phyloP scores from a whole-genome alignment of 1,284 basidiomycete species.

The Vanrija sp. region DNA sequence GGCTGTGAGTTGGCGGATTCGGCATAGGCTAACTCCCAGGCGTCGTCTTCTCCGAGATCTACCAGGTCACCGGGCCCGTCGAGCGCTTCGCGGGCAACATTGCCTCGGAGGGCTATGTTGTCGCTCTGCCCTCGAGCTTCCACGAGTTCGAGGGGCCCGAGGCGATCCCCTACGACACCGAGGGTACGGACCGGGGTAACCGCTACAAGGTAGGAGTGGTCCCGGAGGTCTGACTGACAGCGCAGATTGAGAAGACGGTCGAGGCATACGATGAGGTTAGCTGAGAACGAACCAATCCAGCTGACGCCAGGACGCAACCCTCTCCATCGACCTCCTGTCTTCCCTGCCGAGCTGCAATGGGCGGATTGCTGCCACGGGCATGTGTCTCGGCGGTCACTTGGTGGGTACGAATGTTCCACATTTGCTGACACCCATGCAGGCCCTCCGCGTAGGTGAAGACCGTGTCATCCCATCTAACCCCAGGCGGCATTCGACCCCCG shows the following conservation, averaged over 20 bases:
- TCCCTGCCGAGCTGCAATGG: conserved; percentile 80
- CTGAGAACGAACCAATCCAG: not conserved
- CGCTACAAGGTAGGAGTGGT: conserved; percentile 67
- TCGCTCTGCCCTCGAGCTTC: conserved; percentile 53
- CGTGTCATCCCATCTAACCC: not conserved
- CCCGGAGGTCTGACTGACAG: conserved; percentile 1
- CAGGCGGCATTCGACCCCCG: conserved; percentile 81
- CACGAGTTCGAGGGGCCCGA: conserved; percentile 88
- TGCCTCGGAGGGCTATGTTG: conserved; percentile 65
- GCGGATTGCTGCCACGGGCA: conserved; percentile 63
- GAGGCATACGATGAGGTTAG: conserved; percentile 76
- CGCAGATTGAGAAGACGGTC: conserved; percentile 76
- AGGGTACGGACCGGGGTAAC: conserved; percentile 88
- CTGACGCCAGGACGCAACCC: conserved; percentile 62
- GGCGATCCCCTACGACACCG: conserved; percentile 75
- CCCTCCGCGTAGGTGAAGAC: conserved; percentile 57
- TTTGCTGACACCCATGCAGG: conserved; percentile 34
- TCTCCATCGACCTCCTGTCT: conserved; percentile 68
- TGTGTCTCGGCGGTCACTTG: conserved; percentile 52
- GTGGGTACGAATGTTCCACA: conserved; percentile 49
- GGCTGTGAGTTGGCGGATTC: conserved; percentile 29
- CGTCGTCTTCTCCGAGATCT: conserved; percentile 51
- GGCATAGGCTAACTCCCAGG: conserved; percentile 11
- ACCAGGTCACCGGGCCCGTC: conserved; percentile 48
- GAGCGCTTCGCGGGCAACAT: conserved; percentile 77